Evolutionary conservation across 495 filamentous ascomycete species (phyloP).

Genomic region (Xylaria intraflava): DNA sequence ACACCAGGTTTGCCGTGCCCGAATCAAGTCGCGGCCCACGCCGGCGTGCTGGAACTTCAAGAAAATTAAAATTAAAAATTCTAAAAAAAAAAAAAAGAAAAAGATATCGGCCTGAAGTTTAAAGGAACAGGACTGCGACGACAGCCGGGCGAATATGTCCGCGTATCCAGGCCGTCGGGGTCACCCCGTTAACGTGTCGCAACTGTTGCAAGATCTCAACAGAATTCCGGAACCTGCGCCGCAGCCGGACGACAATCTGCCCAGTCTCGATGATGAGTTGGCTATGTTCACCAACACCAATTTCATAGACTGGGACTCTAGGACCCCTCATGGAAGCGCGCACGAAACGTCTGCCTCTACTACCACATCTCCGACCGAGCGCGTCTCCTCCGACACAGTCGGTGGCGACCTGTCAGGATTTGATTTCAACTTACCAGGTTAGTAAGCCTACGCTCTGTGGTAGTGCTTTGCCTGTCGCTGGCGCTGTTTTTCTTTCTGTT

Average conservation of each 20-base stretch:
- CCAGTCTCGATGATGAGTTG: constrained; percentile 60
- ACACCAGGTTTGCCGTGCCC: neutral
- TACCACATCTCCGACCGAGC: constrained; percentile 30
- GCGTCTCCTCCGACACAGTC: constrained; percentile 19
- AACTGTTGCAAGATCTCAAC: constrained; percentile 84
- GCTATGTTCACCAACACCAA: constrained; percentile 89
- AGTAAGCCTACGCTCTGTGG: constrained; percentile 15
- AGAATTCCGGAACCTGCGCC: constrained; percentile 58
- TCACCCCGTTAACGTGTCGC: constrained; percentile 66
- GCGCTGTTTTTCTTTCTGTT: constrained; percentile 4
- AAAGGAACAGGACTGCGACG: neutral
- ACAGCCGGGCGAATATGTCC: constrained; percentile 5
- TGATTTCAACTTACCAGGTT: constrained; percentile 31
- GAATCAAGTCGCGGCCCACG: neutral
- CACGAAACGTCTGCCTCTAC: constrained; percentile 23
- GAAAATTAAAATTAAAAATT: too few relatives aligned
- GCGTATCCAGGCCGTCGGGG: constrained; percentile 59
- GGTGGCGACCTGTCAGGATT: constrained; percentile 31
- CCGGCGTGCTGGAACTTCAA: neutral
- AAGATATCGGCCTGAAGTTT: neutral
- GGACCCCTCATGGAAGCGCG: constrained; percentile 34
- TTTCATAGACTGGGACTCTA: constrained; percentile 82
- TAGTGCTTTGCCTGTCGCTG: neutral
- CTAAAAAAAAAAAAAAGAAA: too few relatives aligned
- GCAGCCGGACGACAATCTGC: constrained; percentile 54